phyloP scores from a whole-genome alignment of 2,329 filamentous ascomycete genomes.

The Cladosporium halotolerans region DNA sequence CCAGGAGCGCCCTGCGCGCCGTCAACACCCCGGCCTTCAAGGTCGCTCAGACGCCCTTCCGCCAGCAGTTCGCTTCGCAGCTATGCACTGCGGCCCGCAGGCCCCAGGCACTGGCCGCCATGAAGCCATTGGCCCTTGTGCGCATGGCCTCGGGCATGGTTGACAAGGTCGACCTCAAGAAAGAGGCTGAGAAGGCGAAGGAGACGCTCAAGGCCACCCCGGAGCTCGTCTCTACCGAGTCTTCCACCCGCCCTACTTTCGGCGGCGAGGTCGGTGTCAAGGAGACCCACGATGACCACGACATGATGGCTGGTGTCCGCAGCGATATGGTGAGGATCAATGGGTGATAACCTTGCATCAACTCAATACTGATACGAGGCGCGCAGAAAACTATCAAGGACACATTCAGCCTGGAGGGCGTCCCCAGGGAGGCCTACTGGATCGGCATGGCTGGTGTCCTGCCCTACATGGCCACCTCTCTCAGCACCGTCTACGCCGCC shows the following conservation, averaged over 20 bases:
- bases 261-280: constrained; percentile 32
- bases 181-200: constrained; percentile 50
- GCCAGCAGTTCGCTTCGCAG: constrained; percentile 35
- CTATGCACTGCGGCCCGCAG: constrained; percentile 34
- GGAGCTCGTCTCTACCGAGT: constrained; percentile 54
- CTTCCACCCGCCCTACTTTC: constrained; percentile 39
- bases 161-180: constrained; percentile 49
- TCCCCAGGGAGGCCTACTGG: constrained; percentile 44
- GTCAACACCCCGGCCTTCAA: constrained; percentile 26
- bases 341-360: background rate
- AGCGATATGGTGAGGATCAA: constrained; percentile 27
- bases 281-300: constrained; percentile 31
- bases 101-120: constrained; percentile 28
- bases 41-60: constrained; percentile 27
- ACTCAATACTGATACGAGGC: constrained; percentile 18
- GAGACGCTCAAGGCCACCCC: constrained; percentile 55
- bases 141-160: constrained; percentile 24
- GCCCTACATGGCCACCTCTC: constrained; percentile 71
- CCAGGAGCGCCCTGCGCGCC: constrained; percentile 35
- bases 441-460: constrained; percentile 47
- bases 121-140: constrained; percentile 29
- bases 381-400: constrained; percentile 42
- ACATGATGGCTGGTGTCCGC: constrained; percentile 43
- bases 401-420: constrained; percentile 41
- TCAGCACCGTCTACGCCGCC: constrained; percentile 73